Conservation (phyloP, 202 grass and related monocot genomes). For the Zoysia matrella region DNA sequence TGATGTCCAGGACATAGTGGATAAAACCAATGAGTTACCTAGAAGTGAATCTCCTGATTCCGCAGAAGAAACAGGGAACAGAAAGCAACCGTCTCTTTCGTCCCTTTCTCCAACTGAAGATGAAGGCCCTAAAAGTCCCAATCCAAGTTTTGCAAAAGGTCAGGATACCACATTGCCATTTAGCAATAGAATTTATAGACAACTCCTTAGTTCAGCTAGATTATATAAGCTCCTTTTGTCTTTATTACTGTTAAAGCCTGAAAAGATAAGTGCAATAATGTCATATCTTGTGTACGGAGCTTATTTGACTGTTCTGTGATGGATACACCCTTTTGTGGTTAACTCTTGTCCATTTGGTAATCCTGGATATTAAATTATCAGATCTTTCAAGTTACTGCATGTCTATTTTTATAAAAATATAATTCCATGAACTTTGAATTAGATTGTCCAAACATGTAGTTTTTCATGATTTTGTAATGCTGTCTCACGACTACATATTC, state of each 20-base stretch:
- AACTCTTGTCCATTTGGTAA: conserved; percentile 6
- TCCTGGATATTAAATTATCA: conserved; percentile 21
- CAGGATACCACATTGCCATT: conserved; percentile 14
- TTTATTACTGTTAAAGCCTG: background rate
- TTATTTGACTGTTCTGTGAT: background rate
- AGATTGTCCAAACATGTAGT: conserved; percentile 20
- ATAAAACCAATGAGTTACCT: background rate
- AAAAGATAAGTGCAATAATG: conserved; percentile 12
- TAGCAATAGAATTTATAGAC: conserved; percentile 8
- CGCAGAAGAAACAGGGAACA: conserved; percentile 41
- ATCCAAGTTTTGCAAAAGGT: conserved; percentile 57
- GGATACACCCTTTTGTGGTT: conserved; percentile 10
- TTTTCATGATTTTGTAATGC: background rate
- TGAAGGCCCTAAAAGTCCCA: conserved; percentile 50
- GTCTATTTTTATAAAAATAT: conserved; percentile 13
- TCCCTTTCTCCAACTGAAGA: conserved; percentile 50
- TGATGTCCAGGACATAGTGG: conserved; percentile 27
- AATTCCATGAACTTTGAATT: conserved; percentile 22
- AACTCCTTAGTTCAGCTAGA: conserved; percentile 19
- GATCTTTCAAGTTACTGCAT: conserved; percentile 23
- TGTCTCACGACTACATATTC: conserved; percentile 9
- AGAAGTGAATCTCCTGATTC: conserved; percentile 37
- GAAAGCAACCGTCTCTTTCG: conserved; percentile 40
- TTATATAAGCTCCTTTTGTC: conserved; percentile 2
- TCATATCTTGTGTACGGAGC: background rate